A percentile compares a stretch with the other conserved stretches of the same genome.
Conservation (phyloP, 148 eudicot species). For the Camellia japonica region DNA sequence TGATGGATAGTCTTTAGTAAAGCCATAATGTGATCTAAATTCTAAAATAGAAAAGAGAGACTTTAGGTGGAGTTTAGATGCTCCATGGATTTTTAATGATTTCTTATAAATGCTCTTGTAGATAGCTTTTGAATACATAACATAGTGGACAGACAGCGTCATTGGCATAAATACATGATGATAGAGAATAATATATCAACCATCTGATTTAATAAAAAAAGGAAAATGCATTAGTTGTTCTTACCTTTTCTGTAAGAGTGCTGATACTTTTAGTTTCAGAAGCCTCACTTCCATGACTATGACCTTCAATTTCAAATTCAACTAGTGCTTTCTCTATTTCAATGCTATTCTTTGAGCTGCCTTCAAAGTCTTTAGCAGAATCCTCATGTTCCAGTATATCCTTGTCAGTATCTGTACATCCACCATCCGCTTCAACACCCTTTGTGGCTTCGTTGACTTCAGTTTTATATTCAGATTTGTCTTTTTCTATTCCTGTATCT, state of each 20-base stretch:
- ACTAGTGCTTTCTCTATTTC: constrained; percentile 14
- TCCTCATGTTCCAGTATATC: background rate
- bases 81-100: background rate
- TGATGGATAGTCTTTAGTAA: background rate
- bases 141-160: too few relatives aligned
- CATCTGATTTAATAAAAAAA: background rate
- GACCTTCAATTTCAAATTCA: constrained; percentile 10
- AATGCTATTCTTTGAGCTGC: background rate
- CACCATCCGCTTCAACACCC: background rate
- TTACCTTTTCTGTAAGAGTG: constrained; percentile 11
- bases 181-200: background rate
- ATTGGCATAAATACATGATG: background rate
- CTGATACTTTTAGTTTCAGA: background rate
- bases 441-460: constrained; percentile 9
- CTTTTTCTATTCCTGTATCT: background rate
- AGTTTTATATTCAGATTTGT: background rate
- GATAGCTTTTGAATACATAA: too few relatives aligned
- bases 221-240: background rate
- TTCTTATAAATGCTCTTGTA: too few relatives aligned
- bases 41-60: background rate
- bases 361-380: background rate
- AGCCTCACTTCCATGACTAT: constrained; percentile 3
- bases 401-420: background rate
- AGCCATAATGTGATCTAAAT: background rate
- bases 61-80: background rate